These are phyloP conservation scores for Mucor indicus DNA, from an alignment of 371 early-diverging fungal genomes.

Conservation along the genomic window DNA sequence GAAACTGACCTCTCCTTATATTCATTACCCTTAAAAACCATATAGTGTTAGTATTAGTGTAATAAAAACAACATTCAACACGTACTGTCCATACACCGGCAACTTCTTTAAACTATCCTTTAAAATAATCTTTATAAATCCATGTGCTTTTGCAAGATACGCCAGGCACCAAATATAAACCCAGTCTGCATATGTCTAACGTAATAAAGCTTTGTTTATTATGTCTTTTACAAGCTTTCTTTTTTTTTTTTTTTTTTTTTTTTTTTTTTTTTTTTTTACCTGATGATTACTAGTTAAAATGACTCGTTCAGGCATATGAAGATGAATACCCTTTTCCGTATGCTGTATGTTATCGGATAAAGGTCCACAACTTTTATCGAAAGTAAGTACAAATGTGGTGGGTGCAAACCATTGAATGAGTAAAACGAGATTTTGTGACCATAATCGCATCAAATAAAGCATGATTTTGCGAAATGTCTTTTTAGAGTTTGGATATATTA, in stretches of 20 bases:
- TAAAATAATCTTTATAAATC: constrained; percentile 78
- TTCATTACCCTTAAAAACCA: not conserved
- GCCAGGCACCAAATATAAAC: constrained; percentile 81
- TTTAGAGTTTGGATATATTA: constrained; percentile 34
- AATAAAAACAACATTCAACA: constrained; percentile 46
- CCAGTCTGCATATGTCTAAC: constrained; percentile 84
- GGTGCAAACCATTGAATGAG: constrained; percentile 69
- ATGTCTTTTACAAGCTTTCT: too few species aligned
- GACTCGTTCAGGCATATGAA: constrained; percentile 45
- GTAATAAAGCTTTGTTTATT: too few species aligned
- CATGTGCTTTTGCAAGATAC: constrained; percentile 67
- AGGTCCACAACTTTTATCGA: constrained; percentile 41
- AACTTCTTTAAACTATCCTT: constrained; percentile 73
- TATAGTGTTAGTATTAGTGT: not conserved
- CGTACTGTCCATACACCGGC: constrained; percentile 87
- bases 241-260: too few species aligned
- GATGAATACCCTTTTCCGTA: constrained; percentile 10
- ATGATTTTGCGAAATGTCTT: constrained; percentile 47
- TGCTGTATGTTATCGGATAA: constrained; percentile 12
- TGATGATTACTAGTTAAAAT: constrained; percentile 81
- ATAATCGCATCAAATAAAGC: constrained; percentile 54
- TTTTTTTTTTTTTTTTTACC: constrained; percentile 22
- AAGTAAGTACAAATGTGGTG: constrained; percentile 52
- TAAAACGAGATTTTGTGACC: constrained; percentile 59
- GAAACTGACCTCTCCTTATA: not conserved